Conservation (phyloP, 768 basidiomycete species). For the Myochromella boudieri region DNA sequence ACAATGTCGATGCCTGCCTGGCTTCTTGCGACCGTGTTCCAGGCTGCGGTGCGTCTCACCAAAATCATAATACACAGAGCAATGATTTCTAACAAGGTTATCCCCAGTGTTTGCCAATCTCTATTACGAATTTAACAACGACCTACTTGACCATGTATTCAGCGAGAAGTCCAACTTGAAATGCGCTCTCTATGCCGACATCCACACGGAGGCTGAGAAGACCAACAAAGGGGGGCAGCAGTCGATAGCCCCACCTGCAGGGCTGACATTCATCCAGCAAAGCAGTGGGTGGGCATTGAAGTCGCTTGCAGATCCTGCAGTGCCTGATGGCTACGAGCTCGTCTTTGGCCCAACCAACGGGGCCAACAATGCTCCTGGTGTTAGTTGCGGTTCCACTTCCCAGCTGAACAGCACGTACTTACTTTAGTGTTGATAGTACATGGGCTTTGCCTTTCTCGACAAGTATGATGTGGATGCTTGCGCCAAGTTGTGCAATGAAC, state of each 20-base stretch:
- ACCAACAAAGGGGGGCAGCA: constrained; percentile 43
- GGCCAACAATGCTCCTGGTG: constrained; percentile 41
- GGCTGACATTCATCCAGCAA: constrained; percentile 43
- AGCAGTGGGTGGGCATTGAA: constrained; percentile 41
- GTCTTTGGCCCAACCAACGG: constrained; percentile 45
- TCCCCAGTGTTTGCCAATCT: constrained; percentile 43
- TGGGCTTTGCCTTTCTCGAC: constrained; percentile 48
- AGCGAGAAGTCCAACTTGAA: constrained; percentile 42
- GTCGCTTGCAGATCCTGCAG: constrained; percentile 35
- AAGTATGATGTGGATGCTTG: constrained; percentile 46
- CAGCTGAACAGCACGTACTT: neutral
- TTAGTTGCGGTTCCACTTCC: constrained; percentile 9
- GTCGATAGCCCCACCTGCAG: constrained; percentile 31
- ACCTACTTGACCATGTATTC: constrained; percentile 35
- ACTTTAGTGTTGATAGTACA: constrained; percentile 32
- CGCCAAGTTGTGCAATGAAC: constrained; percentile 39
- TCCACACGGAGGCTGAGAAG: constrained; percentile 43
- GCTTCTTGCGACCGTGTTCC: constrained; percentile 33
- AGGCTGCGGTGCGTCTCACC: constrained; percentile 35
- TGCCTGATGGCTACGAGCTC: constrained; percentile 43
- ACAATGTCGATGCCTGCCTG: constrained; percentile 41
- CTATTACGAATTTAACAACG: constrained; percentile 47
- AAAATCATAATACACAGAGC: neutral
- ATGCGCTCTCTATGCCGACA: constrained; percentile 43
- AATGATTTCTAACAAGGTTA: no score